Conservation (phyloP, 2,329 filamentous ascomycete species). For the Exophiala calicioides region DNA sequence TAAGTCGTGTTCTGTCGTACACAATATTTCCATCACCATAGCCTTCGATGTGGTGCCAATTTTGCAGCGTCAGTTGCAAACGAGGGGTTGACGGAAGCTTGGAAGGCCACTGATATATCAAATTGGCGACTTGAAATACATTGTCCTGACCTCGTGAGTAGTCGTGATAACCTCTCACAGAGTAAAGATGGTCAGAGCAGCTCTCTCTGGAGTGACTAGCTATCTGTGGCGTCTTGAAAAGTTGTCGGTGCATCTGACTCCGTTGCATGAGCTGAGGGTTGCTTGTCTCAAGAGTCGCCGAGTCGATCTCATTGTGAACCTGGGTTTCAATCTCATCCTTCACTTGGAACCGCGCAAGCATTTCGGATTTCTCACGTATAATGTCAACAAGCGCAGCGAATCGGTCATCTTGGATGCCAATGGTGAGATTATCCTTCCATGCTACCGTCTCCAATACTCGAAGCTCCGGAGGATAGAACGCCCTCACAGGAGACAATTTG, state of each 20-base stretch:
- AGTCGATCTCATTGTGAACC: too few species aligned
- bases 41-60: conserved; percentile 14
- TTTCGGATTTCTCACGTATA: conserved; percentile 40
- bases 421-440: conserved; percentile 46
- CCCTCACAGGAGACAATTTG: conserved; percentile 5
- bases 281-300: too few species aligned
- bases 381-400: conserved; percentile 2
- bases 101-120: conserved; percentile 8
- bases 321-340: conserved; percentile 33
- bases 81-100: conserved; percentile 6
- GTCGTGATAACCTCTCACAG: conserved; percentile 5
- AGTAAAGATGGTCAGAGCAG: conserved; percentile 7
- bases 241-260: background rate
- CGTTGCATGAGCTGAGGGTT: conserved; percentile 3
- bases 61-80: conserved; percentile 8
- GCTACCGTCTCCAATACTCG: conserved; percentile 50
- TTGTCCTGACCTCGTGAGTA: conserved; percentile 6
- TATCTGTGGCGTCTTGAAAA: conserved; percentile 9
- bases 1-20: conserved; percentile 9
- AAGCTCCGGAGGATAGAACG: conserved; percentile 11
- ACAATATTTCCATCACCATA: conserved; percentile 16
- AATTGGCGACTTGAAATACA: conserved; percentile 10
- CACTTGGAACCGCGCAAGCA: conserved; percentile 41
- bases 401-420: conserved; percentile 47
- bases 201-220: conserved; percentile 20